Evolutionary conservation across 257 asterid species (phyloP).

Genomic region (Solanum chiquidenum): DNA sequence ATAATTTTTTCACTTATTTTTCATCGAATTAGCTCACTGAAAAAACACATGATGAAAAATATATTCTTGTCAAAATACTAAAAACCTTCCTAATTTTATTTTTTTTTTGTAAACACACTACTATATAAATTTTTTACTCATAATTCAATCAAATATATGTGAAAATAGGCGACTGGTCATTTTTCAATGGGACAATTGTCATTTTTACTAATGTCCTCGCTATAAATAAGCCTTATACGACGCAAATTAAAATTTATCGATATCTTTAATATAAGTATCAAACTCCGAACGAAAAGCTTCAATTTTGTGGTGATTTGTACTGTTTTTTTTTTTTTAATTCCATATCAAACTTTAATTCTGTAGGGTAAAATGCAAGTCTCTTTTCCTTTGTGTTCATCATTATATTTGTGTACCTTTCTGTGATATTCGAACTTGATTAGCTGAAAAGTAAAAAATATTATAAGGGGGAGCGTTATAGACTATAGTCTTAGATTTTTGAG

Average conservation of each 20-base stretch:
- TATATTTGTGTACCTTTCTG: conserved; percentile 18
- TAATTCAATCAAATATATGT: not conserved
- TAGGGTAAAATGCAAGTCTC: conserved; percentile 31
- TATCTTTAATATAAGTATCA: not conserved
- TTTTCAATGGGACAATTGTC: not conserved
- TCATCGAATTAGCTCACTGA: too few species aligned
- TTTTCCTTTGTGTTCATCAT: conserved; percentile 30
- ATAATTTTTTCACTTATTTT: too few species aligned
- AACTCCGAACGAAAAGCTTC: rapidly evolving
- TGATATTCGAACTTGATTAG: conserved; percentile 24
- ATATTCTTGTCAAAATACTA: not conserved
- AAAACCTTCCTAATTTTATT: too few species aligned
- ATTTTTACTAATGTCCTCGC: not conserved
- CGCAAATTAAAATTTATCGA: not conserved
- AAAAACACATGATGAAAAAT: too few species aligned
- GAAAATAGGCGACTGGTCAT: not conserved
- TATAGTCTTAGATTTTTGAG: not conserved
- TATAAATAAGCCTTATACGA: too few species aligned
- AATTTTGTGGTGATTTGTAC: not conserved
- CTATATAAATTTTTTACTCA: not conserved
- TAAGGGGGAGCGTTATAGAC: conserved; percentile 39
- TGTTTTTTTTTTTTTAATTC: not conserved
- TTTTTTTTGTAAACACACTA: not conserved
- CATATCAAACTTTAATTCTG: conserved; percentile 11
- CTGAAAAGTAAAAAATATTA: conserved; percentile 6